Conservation (phyloP, 345 rosid species). For the Cardamine chenopodiifolia region DNA sequence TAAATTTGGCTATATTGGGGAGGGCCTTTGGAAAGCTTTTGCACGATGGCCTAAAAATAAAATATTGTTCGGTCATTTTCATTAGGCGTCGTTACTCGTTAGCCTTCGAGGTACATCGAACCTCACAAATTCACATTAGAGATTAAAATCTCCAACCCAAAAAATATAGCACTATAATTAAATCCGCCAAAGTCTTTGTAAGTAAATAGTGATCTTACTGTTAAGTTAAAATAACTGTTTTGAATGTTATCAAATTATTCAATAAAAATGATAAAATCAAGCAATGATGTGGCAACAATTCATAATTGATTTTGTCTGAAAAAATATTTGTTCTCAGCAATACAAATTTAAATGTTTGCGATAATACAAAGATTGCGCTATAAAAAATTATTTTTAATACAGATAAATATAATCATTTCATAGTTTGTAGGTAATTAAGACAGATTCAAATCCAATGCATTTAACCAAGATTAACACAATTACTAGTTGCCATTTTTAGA, state of each 20-base stretch:
- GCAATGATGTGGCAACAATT: neutral
- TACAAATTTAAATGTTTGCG: neutral
- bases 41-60: slow-evolving; percentile 5
- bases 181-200: neutral
- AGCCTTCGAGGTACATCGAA: slow-evolving; percentile 10
- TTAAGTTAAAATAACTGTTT: neutral
- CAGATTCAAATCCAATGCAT: neutral
- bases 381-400: neutral
- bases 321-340: neutral
- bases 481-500: slow-evolving; percentile 10
- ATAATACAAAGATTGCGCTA: neutral
- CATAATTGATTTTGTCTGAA: neutral
- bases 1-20: neutral
- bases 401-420: neutral
- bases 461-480: slow-evolving; percentile 1
- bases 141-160: neutral
- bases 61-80: slow-evolving; percentile 9
- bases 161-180: neutral
- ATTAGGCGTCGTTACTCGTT: neutral
- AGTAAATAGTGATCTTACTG: neutral
- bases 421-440: neutral
- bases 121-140: neutral
- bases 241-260: neutral
- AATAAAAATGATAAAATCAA: no score
- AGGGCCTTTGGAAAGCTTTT: neutral